phyloP scores from a whole-genome alignment of 2,329 filamentous ascomycete species.

The Calycina herbarum region DNA sequence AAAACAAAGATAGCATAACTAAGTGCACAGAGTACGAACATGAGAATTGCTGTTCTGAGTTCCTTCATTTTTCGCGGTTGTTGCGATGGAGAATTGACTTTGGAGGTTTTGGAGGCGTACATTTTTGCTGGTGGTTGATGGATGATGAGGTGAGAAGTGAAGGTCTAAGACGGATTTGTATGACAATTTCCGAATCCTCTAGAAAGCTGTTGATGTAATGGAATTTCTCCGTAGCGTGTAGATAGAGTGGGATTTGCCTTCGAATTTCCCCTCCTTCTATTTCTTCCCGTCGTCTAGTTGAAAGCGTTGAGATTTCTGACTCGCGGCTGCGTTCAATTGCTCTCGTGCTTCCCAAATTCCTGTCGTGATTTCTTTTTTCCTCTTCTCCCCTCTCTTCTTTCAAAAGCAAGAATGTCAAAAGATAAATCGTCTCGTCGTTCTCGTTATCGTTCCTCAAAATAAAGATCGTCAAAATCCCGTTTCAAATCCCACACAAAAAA shows the following conservation, averaged over 20 bases:
- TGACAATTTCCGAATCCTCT: neutral
- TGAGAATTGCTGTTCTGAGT: conserved; percentile 7
- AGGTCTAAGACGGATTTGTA: neutral
- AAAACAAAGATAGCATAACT: conserved; percentile 11
- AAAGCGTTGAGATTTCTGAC: neutral
- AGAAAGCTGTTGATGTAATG: no score
- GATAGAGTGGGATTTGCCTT: no score
- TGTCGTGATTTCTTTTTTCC: neutral
- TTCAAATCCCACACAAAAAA: conserved; percentile 4
- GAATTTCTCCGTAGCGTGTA: no score
- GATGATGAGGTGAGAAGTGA: neutral
- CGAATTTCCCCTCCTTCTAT: no score
- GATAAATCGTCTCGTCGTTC: neutral
- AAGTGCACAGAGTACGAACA: conserved; percentile 10
- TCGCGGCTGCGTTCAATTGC: neutral
- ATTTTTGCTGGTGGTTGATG: neutral
- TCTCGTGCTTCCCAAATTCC: neutral
- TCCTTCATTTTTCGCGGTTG: conserved; percentile 1
- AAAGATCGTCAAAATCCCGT: neutral
- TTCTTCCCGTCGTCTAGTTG: no score
- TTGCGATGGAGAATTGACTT: neutral
- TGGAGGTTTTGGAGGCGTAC: neutral
- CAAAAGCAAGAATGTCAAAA: neutral
- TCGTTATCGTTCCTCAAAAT: neutral
- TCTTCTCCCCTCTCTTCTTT: neutral